phyloP scores from a whole-genome alignment of 2,329 filamentous ascomycete species.

The Alternaria hordeiaustralica region DNA sequence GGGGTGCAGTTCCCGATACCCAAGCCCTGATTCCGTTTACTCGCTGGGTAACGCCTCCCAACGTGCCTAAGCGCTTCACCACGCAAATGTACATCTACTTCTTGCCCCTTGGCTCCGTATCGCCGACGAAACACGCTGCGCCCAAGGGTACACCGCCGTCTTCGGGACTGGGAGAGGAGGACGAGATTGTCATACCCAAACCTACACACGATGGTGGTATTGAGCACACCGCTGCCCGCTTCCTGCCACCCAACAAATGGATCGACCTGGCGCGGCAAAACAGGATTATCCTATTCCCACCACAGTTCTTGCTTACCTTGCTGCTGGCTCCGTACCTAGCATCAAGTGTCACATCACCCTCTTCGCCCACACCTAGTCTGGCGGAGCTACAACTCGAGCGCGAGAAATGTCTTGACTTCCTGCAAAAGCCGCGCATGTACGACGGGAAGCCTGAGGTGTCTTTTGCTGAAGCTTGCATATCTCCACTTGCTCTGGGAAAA shows the following conservation, averaged over 20 bases:
- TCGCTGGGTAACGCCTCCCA: slow-evolving; percentile 84
- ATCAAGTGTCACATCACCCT: slow-evolving; percentile 35
- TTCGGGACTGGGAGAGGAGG: slow-evolving; percentile 33
- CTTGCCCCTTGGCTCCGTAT: slow-evolving; percentile 64
- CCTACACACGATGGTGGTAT: slow-evolving; percentile 75
- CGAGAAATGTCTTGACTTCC: slow-evolving; percentile 51
- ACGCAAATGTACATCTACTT: slow-evolving; percentile 98
- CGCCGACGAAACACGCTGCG: slow-evolving; percentile 39
- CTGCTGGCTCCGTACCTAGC: slow-evolving; percentile 63
- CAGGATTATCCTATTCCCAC: slow-evolving; percentile 85
- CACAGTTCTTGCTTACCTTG: slow-evolving; percentile 78
- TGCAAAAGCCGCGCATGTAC: slow-evolving; percentile 58
- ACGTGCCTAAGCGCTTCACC: slow-evolving; percentile 77
- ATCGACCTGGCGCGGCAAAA: slow-evolving; percentile 67
- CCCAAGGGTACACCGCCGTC: slow-evolving; percentile 43
- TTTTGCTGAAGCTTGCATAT: slow-evolving; percentile 55
- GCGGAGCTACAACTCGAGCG: slow-evolving; percentile 51
- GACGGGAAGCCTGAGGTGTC: slow-evolving; percentile 41
- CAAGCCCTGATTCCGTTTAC: slow-evolving; percentile 81
- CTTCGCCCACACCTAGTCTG: slow-evolving; percentile 30
- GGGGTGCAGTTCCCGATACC: slow-evolving; percentile 69
- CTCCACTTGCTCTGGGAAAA: slow-evolving; percentile 48
- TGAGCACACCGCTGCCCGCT: slow-evolving; percentile 77
- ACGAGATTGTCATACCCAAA: slow-evolving; percentile 67
- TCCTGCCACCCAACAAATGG: slow-evolving; percentile 75